phyloP scores from a whole-genome alignment of 192 early-diverging fungal genomes.

The Podila horticola region DNA sequence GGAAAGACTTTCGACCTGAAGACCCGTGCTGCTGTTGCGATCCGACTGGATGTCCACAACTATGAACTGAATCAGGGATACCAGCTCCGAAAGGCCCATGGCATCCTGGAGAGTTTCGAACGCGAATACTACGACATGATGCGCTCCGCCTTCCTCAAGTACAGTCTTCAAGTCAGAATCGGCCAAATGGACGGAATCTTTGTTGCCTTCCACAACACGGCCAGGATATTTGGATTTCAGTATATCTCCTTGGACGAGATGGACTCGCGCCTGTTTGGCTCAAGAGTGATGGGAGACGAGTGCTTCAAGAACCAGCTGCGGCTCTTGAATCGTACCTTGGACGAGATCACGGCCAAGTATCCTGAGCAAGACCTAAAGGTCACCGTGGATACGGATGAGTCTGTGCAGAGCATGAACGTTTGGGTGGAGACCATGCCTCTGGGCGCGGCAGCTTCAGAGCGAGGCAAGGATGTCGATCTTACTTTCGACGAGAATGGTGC shows the following conservation, averaged over 20 bases:
- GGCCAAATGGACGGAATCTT: constrained; percentile 97
- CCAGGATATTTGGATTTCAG: constrained; percentile 93
- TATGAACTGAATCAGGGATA: constrained; percentile 78
- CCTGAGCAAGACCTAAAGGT: constrained; percentile 59
- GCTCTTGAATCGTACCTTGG: constrained; percentile 72
- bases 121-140: constrained; percentile 95
- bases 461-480: constrained; percentile 7
- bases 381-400: constrained; percentile 50
- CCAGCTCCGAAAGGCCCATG: constrained; percentile 70
- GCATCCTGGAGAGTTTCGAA: constrained; percentile 85
- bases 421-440: constrained; percentile 51
- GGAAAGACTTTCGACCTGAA: constrained; percentile 92
- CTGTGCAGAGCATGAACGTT: constrained; percentile 49
- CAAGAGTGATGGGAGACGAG: constrained; percentile 70
- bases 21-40: constrained; percentile 83
- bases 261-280: constrained; percentile 83
- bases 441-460: constrained; percentile 18
- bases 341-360: constrained; percentile 66
- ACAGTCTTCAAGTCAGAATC: constrained; percentile 91
- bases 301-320: constrained; percentile 73
- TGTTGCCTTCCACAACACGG: constrained; percentile 93
- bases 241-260: constrained; percentile 87
- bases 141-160: constrained; percentile 91
- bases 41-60: constrained; percentile 84
- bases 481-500: constrained; percentile 34